phyloP scores from a whole-genome alignment of 305 asterid species.

The Andrographis paniculata region DNA sequence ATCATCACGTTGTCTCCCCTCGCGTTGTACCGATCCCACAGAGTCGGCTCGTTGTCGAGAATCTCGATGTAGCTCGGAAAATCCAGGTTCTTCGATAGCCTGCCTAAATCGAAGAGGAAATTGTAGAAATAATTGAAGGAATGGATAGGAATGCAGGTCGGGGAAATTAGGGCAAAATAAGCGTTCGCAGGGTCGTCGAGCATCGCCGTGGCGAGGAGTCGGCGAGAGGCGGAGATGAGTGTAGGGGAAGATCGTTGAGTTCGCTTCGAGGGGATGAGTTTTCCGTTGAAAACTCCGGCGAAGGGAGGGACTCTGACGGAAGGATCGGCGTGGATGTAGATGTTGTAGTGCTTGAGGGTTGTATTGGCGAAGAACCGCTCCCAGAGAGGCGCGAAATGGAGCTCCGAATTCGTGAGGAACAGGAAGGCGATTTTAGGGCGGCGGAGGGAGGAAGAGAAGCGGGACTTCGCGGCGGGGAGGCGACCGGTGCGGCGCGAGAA shows the following conservation, averaged over 20 bases:
- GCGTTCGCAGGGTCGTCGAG: conserved; percentile 64
- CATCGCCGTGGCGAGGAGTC: conserved; percentile 77
- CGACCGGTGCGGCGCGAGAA: conserved; percentile 38
- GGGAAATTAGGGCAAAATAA: conserved; percentile 68
- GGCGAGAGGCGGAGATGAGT: conserved; percentile 76
- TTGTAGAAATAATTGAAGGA: conserved; percentile 53
- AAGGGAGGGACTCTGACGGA: conserved; percentile 33
- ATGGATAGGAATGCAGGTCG: conserved; percentile 74
- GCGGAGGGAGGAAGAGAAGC: conserved; percentile 31
- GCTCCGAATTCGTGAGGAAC: conserved; percentile 65
- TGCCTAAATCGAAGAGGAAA: conserved; percentile 36
- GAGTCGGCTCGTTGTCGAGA: conserved; percentile 30
- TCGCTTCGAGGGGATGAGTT: conserved; percentile 45
- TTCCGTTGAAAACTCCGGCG: conserved; percentile 49
- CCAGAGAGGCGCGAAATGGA: conserved; percentile 72
- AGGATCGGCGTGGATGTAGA: conserved; percentile 85
- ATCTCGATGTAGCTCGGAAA: conserved; percentile 71
- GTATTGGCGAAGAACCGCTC: conserved; percentile 39
- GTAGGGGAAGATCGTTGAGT: conserved; percentile 73
- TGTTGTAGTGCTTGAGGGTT: conserved; percentile 38
- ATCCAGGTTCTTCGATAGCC: conserved; percentile 27
- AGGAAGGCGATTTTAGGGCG: conserved; percentile 79
- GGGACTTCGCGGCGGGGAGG: conserved; percentile 41
- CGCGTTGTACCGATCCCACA: conserved; percentile 69
- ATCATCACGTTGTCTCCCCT: conserved; percentile 65